phyloP scores from a whole-genome alignment of 176 grass and related monocot species.

The Cenchrus americanus region DNA sequence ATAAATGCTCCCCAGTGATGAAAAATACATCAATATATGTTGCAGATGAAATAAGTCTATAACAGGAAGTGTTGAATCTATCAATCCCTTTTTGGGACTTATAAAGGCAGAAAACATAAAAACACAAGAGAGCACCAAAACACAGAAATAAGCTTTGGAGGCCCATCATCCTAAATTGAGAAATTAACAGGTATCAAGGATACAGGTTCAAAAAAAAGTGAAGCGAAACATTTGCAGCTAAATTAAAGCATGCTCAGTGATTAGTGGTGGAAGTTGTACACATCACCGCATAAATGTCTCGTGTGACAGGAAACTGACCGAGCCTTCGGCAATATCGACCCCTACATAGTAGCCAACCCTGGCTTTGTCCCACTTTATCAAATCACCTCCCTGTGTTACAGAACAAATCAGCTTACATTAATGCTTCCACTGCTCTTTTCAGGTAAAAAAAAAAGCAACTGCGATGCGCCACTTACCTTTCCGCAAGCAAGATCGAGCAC shows the following conservation, averaged over 20 bases:
- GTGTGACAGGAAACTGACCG: slow-evolving; percentile 49
- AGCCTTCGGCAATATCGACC: slow-evolving; percentile 85
- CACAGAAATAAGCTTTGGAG: not conserved
- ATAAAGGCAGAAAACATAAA: not conserved
- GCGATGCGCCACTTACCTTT: slow-evolving; percentile 51
- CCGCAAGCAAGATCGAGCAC: slow-evolving; percentile 98
- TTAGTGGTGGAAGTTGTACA: not conserved
- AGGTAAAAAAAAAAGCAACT: not conserved
- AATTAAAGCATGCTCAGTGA: not conserved
- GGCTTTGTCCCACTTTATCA: slow-evolving; percentile 98
- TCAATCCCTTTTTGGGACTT: not conserved
- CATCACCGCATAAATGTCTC: not conserved
- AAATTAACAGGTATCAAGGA: not conserved
- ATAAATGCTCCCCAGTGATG: not conserved
- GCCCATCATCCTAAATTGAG: slow-evolving; percentile 6
- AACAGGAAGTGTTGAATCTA: not conserved
- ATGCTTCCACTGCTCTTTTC: not conserved
- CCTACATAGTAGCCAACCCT: slow-evolving; percentile 89
- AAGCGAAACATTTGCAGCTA: not conserved
- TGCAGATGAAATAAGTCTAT: not conserved
- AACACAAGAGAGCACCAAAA: not conserved
- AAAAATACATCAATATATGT: slow-evolving; percentile 6
- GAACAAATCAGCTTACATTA: slow-evolving; percentile 7
- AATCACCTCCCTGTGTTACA: slow-evolving; percentile 77
- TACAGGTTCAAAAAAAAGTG: not conserved